Base-by-base conservation (phyloP, 192 early-diverging fungal genomes). In the Oehlia diaphana region DNA sequence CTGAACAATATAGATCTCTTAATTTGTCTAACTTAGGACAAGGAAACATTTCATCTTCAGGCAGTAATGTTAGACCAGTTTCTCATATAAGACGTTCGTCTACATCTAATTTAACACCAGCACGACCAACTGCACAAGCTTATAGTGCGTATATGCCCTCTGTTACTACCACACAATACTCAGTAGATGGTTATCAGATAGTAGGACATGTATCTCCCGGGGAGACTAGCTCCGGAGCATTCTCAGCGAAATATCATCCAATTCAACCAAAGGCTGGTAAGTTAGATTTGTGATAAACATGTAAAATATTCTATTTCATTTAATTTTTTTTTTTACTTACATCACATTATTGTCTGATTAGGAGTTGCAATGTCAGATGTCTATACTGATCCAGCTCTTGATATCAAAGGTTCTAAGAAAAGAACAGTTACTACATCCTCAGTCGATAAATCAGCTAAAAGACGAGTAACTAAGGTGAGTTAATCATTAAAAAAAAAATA, bases 301-400 rank as follows among this genome's bases (percentile, higher is more conserved):
- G 19, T 69, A 12, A 47, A 47, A 47, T 35, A 69, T n/a, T 42
- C 7, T 42, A 42, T 42, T 42, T 37, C 35, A 42, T 42, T 19
- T 33, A 19, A 21, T 35, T 39, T 2, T 33, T 21, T 21, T 16
- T 39, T 35, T 37, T 26, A 37, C 19, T 35, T 21, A 35, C 10
- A 69, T 7, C 35, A 21, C n/a, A 37, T 72, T 26, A 26, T 72
- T 72, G 9, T 5, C 33, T 72, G 4, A 72, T 49, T 50, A 72
- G 47, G 26, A 47, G 71, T 72, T 49, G 33, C 68, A n/a, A 70
- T 70, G 68, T 37, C 68, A 7, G 68, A 70, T 42, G 68, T 70
- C 21, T 70, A 70, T 44, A 4, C 68, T 9, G 68, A 70, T 21
- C 68, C 68, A n/a, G 6, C 68, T 44, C 19, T 70, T n/a, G 19